A percentile compares a stretch with the other conserved stretches of the same genome.
Evolutionary conservation across 768 basidiomycete species (phyloP).

Genomic region (Agrocybe praecox): DNA sequence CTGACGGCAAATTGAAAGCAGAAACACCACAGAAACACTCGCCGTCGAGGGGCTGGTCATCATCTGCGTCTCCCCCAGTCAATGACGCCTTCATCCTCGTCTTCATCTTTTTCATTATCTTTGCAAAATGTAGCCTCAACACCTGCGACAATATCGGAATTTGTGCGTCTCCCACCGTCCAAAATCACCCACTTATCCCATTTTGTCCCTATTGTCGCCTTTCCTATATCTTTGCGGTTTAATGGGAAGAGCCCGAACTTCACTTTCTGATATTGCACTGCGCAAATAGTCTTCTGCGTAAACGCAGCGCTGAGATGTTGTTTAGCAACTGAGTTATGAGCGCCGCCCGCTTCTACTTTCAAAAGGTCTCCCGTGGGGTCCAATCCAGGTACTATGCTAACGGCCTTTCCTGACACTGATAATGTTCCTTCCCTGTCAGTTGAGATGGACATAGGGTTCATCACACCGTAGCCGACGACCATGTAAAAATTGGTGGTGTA

Average conservation of each 20-base stretch:
- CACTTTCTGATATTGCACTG: neutral
- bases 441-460: neutral
- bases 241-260: neutral
- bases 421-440: no score
- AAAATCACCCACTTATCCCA: neutral
- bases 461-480: neutral
- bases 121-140: neutral
- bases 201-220: neutral
- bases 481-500: neutral
- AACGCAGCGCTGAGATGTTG: neutral
- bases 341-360: neutral
- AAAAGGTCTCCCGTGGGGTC: no score
- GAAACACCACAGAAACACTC: no score
- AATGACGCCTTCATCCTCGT: neutral
- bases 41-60: no score
- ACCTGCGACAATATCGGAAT: neutral
- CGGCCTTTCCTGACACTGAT: no score
- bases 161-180: neutral
- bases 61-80: neutral
- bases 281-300: neutral
- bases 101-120: neutral
- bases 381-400: no score
- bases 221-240: neutral
- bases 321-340: neutral
- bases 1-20: no score